These are phyloP conservation scores for Rhodotorula diobovata DNA, from an alignment of 768 basidiomycete species.

Conservation along the genomic window DNA sequence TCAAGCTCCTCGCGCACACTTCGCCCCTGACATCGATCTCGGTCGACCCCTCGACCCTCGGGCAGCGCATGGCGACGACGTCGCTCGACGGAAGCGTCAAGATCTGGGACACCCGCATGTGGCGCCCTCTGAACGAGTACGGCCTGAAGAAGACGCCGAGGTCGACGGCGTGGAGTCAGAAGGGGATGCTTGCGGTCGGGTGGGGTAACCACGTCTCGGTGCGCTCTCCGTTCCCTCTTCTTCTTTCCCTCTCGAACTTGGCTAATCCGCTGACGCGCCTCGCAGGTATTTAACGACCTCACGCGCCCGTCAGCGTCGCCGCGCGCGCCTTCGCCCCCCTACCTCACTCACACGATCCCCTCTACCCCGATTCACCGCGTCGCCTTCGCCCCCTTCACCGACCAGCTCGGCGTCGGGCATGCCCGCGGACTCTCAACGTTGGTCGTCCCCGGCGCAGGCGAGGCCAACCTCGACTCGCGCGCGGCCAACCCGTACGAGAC, in stretches of 20 bases:
- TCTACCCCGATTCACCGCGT: conserved; percentile 68
- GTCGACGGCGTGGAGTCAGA: conserved; percentile 74
- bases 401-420: conserved; percentile 73
- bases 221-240: conserved; percentile 38
- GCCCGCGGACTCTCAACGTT: conserved; percentile 72
- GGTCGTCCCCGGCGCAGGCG: conserved; percentile 85
- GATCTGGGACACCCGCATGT: conserved; percentile 94
- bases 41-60: conserved; percentile 77
- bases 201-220: conserved; percentile 81
- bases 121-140: conserved; percentile 85
- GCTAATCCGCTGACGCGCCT: neutral
- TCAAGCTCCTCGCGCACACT: conserved; percentile 83
- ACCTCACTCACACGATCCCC: conserved; percentile 80
- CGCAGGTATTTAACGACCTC: conserved; percentile 61
- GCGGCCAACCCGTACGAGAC: conserved; percentile 96
- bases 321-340: conserved; percentile 51
- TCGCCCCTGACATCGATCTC: conserved; percentile 77
- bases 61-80: conserved; percentile 83
- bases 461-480: conserved; percentile 86
- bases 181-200: conserved; percentile 74
- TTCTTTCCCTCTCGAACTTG: neutral
- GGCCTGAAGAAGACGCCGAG: conserved; percentile 48
- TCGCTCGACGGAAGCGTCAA: conserved; percentile 86
- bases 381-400: conserved; percentile 84
- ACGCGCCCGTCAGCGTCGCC: conserved; percentile 18